Percentiles rank a stretch among this genome's conserved stretches.
Conservation (phyloP, 23 red algal species). For the Gracilaria caudata region DNA sequence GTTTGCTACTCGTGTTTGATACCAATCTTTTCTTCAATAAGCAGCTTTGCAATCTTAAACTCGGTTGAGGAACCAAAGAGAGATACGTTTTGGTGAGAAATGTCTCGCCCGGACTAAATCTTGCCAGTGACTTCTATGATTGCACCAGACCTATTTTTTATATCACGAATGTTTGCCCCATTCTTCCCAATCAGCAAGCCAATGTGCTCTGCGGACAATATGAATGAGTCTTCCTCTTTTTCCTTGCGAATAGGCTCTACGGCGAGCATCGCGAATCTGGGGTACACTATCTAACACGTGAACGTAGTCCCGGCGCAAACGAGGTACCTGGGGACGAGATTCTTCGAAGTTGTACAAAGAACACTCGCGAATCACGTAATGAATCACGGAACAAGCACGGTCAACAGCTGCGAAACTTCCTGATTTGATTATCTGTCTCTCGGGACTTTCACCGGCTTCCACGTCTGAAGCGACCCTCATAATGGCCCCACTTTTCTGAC, state of each 20-base stretch:
- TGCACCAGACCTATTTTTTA: constrained; percentile 79
- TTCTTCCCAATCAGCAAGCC: constrained; percentile 85
- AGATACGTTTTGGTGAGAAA: constrained; percentile 23
- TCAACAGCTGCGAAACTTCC: constrained; percentile 54
- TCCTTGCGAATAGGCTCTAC: constrained; percentile 11
- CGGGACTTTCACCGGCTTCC: constrained; percentile 43
- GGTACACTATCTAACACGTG: background rate
- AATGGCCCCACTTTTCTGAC: constrained; percentile 56
- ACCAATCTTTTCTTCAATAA: constrained; percentile 44
- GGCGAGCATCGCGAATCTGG: background rate
- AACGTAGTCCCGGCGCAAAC: background rate
- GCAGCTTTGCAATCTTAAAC: constrained; percentile 38
- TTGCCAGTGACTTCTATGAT: constrained; percentile 79
- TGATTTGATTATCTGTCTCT: constrained; percentile 69
- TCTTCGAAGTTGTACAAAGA: constrained; percentile 27
- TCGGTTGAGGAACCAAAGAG: constrained; percentile 27
- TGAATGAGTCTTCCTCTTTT: constrained; percentile 54
- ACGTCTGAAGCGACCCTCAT: constrained; percentile 77
- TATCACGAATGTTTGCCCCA: constrained; percentile 70
- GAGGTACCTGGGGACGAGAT: background rate
- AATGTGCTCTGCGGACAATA: constrained; percentile 65
- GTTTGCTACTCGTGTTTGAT: background rate
- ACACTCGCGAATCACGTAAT: constrained; percentile 52
- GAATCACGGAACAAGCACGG: constrained; percentile 62
- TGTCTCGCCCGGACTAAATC: constrained; percentile 53